Evolutionary conservation across 2,329 filamentous ascomycete genomes (phyloP).

Genomic region (Neonectria neomacrospora): DNA sequence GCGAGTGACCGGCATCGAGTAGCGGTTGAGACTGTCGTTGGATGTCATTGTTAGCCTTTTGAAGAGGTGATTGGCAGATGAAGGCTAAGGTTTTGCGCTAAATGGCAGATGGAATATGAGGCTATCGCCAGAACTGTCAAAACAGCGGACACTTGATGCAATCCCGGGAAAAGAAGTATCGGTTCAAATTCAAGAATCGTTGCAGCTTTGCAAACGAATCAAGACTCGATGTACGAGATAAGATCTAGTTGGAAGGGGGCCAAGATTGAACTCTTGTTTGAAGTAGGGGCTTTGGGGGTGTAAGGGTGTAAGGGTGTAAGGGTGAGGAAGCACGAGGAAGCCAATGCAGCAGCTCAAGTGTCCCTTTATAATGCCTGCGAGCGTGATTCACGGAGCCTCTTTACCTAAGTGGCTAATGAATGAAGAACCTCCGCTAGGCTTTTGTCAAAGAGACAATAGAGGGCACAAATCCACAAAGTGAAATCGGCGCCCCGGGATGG

Average conservation of each 20-base stretch:
- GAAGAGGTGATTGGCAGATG: neutral
- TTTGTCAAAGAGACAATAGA: conserved; percentile 3
- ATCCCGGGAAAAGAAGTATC: neutral
- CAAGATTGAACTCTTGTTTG: neutral
- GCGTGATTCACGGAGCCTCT: conserved; percentile 21
- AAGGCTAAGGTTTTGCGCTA: neutral
- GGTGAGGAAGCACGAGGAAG: conserved; percentile 1
- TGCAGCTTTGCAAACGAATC: neutral
- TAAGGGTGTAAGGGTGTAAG: conserved; percentile 3
- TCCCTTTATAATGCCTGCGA: neutral
- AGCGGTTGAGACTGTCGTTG: conserved; percentile 78
- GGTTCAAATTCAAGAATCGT: neutral
- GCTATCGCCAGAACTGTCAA: neutral
- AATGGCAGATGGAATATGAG: conserved; percentile 3
- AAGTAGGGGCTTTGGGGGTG: conserved; percentile 1
- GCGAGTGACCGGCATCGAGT: conserved; percentile 90
- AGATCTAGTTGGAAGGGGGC: neutral
- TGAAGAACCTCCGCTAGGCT: neutral
- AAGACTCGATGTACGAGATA: neutral
- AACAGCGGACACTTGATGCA: neutral
- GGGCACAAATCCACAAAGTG: neutral
- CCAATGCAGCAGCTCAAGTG: conserved; percentile 5
- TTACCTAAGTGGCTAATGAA: neutral
- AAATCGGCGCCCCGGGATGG: neutral
- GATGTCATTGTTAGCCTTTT: conserved; percentile 36